Conservation (phyloP, 1,139 yeast genomes). For the Pichia sp. region DNA sequence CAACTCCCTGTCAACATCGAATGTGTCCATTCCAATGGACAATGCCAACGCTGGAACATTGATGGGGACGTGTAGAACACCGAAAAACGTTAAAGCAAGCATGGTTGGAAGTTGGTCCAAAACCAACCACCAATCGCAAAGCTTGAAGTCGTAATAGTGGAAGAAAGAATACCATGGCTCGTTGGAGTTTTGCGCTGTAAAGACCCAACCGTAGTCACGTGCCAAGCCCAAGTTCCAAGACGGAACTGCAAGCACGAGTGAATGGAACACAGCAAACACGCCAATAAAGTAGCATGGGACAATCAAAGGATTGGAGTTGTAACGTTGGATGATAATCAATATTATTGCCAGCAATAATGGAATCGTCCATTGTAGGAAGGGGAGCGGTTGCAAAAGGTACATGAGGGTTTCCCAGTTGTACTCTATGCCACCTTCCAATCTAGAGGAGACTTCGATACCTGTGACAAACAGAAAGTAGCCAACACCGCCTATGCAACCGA, state of each 20-base stretch:
- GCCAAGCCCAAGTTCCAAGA: conserved; percentile 56
- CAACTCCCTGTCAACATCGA: conserved; percentile 87
- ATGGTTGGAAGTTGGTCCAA: conserved; percentile 77
- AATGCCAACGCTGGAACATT: conserved; percentile 97
- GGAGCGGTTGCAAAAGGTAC: conserved; percentile 38
- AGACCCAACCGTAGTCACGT: conserved; percentile 80
- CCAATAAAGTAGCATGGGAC: conserved; percentile 77
- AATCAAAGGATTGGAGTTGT: conserved; percentile 65
- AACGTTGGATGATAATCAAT: conserved; percentile 59
- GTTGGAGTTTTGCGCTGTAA: conserved; percentile 55
- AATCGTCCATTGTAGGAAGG: conserved; percentile 62
- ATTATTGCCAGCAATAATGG: conserved; percentile 63
- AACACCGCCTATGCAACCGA: conserved; percentile 98
- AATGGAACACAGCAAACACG: conserved; percentile 67
- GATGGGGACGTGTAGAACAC: conserved; percentile 92
- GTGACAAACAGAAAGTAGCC: conserved; percentile 89
- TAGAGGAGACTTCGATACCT: conserved; percentile 83
- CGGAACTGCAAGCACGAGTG: conserved; percentile 62
- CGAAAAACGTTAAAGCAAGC: conserved; percentile 93
- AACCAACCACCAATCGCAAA: conserved; percentile 72
- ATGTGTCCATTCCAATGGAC: conserved; percentile 76
- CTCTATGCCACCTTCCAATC: conserved; percentile 67
- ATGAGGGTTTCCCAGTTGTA: conserved; percentile 56
- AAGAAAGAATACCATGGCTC: conserved; percentile 92
- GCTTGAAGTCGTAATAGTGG: conserved; percentile 58